Evolutionary conservation across 1,139 yeast genomes (phyloP).

Genomic region (Saccharomyces hybrid): DNA sequence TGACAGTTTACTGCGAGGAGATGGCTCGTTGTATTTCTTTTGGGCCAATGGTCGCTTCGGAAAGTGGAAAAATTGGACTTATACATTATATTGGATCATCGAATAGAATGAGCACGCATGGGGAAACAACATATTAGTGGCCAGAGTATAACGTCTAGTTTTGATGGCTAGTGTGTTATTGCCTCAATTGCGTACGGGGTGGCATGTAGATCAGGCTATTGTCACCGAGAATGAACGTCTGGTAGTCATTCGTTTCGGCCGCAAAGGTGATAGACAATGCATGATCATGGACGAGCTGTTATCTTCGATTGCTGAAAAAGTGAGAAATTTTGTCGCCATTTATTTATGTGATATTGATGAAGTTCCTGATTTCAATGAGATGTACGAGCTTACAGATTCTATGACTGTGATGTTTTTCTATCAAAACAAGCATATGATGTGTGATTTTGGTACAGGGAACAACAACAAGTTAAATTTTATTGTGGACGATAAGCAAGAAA

Average conservation of each 20-base stretch:
- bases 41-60: neutral
- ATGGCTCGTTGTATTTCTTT: neutral
- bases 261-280: constrained; percentile 67
- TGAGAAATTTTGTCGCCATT: constrained; percentile 79
- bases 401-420: constrained; percentile 90
- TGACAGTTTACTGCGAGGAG: neutral
- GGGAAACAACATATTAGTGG: neutral
- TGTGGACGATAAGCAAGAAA: constrained; percentile 74
- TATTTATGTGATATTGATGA: constrained; percentile 83
- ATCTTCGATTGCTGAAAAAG: constrained; percentile 71
- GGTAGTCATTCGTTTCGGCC: constrained; percentile 83
- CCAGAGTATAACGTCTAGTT: neutral
- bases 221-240: constrained; percentile 74
- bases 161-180: constrained; percentile 78
- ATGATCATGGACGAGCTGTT: constrained; percentile 87
- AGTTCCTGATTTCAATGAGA: constrained; percentile 86
- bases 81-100: neutral
- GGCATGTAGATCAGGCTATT: constrained; percentile 97
- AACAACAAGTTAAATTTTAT: constrained; percentile 86
- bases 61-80: neutral
- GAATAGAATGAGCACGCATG: neutral
- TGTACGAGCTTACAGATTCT: constrained; percentile 85
- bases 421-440: constrained; percentile 93
- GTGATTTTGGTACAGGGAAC: constrained; percentile 97
- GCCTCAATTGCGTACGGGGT: constrained; percentile 84